Base-by-base conservation (phyloP, 2,329 filamentous ascomycete genomes). In the Aspergillus phoenicis region DNA sequence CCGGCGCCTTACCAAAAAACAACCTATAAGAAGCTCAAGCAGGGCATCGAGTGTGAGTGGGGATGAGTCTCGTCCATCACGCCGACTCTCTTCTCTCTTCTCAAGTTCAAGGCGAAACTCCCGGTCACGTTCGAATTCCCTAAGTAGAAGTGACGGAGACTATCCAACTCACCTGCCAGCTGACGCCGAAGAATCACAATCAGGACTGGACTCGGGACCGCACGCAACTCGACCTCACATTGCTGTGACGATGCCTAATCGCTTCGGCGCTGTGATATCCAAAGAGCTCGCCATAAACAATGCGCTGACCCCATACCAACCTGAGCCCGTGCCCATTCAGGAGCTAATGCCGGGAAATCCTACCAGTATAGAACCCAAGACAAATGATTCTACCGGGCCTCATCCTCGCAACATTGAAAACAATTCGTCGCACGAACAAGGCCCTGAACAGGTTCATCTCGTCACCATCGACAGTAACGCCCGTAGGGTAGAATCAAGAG, bases 1-100 rank as follows among this genome's bases (percentile, higher is more conserved):
- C 33, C 73, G 71, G 2, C 73, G 74, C 33, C 64, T 77, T 15
- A 71, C 69, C 15, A 77, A 77, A 59, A 77, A 75, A 59, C 72
- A 75, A 47, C 73, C 74, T 1, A 48, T 71, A 4, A 63, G 62
- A 20, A 73, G 60, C 57, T 70, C 70, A 28, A 72, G 67, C 33
- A 68, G 74, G 59, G 69, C 68, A 24, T 71, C 74, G 10, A 76
- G 73, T 55, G 65, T 67, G 13, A 67, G 68, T 57, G 64, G 66
- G n/a, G 70, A 72, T 17, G 66, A 68, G 56, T 63, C 68, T 24
- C 64, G 67, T 22, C 69, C 71, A 8, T 68, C 68, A 1, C 58
- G 53, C 52, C 59, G 64, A 22, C 59, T 75, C 36, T 69, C 71
- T 17, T 67, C 70, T 1, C 62, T 74, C 3, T 74, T 75, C 54